Evolutionary conservation across 2,329 filamentous ascomycete genomes (phyloP).

Genomic region (Fusarium coicis): DNA sequence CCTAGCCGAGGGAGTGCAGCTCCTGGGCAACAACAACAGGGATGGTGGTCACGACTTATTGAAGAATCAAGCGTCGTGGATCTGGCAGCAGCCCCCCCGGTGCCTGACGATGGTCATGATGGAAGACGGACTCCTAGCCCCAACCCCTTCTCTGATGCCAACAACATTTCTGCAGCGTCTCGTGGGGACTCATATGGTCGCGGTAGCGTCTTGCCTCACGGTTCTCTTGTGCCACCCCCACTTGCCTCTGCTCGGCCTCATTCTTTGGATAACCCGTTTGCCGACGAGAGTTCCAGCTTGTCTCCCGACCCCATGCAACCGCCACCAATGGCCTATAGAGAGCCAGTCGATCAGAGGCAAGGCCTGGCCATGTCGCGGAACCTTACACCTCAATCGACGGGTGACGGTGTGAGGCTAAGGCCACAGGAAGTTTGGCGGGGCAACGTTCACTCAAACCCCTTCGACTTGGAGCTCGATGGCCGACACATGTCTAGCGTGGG

Average conservation of each 20-base stretch:
- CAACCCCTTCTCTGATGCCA: constrained; percentile 54
- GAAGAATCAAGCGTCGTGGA: constrained; percentile 54
- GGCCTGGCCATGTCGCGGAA: constrained; percentile 54
- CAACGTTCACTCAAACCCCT: constrained; percentile 72
- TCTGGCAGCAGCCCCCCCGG: constrained; percentile 44
- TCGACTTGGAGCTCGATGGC: constrained; percentile 66
- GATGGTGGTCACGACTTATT: constrained; percentile 58
- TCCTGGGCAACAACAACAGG: constrained; percentile 40
- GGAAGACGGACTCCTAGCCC: constrained; percentile 26
- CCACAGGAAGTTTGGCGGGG: constrained; percentile 56
- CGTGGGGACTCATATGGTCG: constrained; percentile 53
- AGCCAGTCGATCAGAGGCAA: constrained; percentile 61
- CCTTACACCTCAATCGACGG: constrained; percentile 43
- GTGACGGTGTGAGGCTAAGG: constrained; percentile 48
- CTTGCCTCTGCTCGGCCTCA: constrained; percentile 42
- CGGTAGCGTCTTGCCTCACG: constrained; percentile 53
- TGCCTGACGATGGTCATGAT: constrained; percentile 30
- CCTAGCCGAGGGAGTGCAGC: constrained; percentile 10
- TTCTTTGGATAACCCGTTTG: constrained; percentile 55
- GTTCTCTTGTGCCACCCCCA: constrained; percentile 53
- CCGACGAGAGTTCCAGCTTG: constrained; percentile 59
- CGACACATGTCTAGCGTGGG: constrained; percentile 32
- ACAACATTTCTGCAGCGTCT: constrained; percentile 53
- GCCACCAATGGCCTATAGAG: constrained; percentile 56
- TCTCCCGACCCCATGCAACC: constrained; percentile 41